Evolutionary conservation across 2,329 filamentous ascomycete species (phyloP).

Genomic region (Colletotrichum truncatum): DNA sequence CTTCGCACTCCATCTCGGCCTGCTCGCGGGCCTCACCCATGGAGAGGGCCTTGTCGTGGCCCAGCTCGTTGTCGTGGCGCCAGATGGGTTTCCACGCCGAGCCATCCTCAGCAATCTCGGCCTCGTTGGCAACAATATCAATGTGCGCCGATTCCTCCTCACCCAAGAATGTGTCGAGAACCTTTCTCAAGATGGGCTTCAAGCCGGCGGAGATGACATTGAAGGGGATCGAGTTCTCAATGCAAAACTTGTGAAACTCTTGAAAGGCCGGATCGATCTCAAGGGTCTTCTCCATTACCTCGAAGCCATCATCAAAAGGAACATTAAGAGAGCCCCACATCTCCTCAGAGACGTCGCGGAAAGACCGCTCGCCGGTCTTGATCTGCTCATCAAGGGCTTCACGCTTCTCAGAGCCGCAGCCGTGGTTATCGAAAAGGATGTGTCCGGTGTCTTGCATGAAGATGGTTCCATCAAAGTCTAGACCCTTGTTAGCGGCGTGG

Average conservation of each 20-base stretch:
- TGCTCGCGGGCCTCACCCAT: conserved; percentile 68
- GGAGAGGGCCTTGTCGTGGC: conserved; percentile 73
- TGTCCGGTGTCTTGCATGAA: conserved; percentile 78
- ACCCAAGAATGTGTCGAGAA: conserved; percentile 72
- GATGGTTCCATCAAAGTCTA: conserved; percentile 78
- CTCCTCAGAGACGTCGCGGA: conserved; percentile 76
- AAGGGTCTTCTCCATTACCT: conserved; percentile 68
- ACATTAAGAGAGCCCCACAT: conserved; percentile 75
- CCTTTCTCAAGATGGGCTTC: conserved; percentile 69
- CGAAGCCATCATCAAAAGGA: conserved; percentile 74
- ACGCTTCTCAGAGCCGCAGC: conserved; percentile 66
- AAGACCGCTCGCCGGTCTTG: conserved; percentile 70
- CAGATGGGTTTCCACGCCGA: conserved; percentile 72
- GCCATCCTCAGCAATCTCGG: conserved; percentile 65
- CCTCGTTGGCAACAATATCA: conserved; percentile 75
- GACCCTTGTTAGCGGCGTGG: conserved; percentile 26
- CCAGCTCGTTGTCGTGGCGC: conserved; percentile 71
- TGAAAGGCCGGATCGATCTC: conserved; percentile 72
- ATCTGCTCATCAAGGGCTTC: conserved; percentile 70
- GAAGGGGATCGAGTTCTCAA: conserved; percentile 71
- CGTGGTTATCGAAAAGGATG: conserved; percentile 72
- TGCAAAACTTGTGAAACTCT: conserved; percentile 71
- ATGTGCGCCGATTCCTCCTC: conserved; percentile 67
- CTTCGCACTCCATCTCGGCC: conserved; percentile 62
- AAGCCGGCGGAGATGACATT: conserved; percentile 75